Evolutionary conservation across 768 basidiomycete species (phyloP), one percentile per base, ranked within the genome.

Genomic region (Phaeolepiota aurea): DNA sequence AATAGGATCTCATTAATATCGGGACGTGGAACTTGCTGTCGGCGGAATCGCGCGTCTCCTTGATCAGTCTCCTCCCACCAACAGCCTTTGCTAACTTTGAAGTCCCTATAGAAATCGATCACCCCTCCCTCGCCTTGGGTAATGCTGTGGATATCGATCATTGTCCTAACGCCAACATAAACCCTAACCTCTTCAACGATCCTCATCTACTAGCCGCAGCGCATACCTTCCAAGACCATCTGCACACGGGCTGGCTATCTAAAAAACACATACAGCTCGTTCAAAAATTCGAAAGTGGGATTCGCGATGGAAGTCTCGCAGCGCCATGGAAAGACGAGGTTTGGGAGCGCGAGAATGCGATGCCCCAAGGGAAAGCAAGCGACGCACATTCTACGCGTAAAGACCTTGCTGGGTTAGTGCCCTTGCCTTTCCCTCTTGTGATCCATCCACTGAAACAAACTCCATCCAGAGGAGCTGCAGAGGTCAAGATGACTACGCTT

Each of bases 251-350:
- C 36, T 78, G 72, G 71, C 58, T 74, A 36, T 65, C 69, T 1
- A 59, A 65, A 22, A 49, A 64, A 1, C 72, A 77, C 40, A 39
- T 41, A 10, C 62, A 61, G 22, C 66, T 67, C 41, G 61, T 77
- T 7, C 45, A 51, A 18, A 55, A 63, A 44, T 79, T 69, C 51
- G 44, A 64, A 32, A 56, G 60, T 12, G 74, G 71, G 13, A 61
- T 77, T 15, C 45, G 47, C 2, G 51, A 61, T 11, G 77, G 77
- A 1, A 66, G 59, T 5, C 41, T 76, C 22, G 68, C 74, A 20
- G 77, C 70, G 10, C 65, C 73, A 28, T 79, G 77, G 76, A 82
- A 82, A 50, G 79, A 82, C 49, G 74, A 79, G 22, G 66, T 63
- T 22, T 82, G 79, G 79, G 67, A 68, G 36, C 56, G 54, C 28